Conservation (phyloP, 352 stramenopile species). For the Phytophthora quininea region DNA sequence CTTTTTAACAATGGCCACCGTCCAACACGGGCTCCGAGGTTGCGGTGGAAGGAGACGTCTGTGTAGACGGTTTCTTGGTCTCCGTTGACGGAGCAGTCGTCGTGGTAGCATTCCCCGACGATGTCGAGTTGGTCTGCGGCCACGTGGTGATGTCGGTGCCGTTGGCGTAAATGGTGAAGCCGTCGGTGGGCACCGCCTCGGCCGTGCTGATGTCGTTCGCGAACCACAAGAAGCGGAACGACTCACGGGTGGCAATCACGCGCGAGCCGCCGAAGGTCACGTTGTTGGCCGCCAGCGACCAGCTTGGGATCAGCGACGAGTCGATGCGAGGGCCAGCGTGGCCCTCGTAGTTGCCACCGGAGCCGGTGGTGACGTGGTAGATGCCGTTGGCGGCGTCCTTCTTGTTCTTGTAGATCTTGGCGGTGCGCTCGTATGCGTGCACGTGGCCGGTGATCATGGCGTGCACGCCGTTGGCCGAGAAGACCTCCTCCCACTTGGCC, state of each 20-base stretch:
- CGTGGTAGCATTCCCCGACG: constrained; percentile 11
- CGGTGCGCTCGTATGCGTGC: constrained; percentile 54
- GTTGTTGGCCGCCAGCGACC: constrained; percentile 50
- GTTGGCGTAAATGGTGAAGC: constrained; percentile 57
- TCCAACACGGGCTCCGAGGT: constrained; percentile 13
- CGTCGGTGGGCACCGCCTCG: constrained; percentile 45
- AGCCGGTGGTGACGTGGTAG: constrained; percentile 56
- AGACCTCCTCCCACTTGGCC: constrained; percentile 49
- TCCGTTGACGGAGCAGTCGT: constrained; percentile 6
- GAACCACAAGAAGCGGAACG: constrained; percentile 53
- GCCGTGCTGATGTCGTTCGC: constrained; percentile 44
- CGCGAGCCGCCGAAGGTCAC: constrained; percentile 50
- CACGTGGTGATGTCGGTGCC: constrained; percentile 41
- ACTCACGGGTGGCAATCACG: constrained; percentile 51
- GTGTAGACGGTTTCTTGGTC: neutral
- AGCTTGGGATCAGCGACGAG: constrained; percentile 37
- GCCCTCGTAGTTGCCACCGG: constrained; percentile 60
- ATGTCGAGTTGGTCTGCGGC: constrained; percentile 34
- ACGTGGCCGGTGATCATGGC: constrained; percentile 56
- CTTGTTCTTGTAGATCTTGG: constrained; percentile 62
- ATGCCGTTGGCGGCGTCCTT: constrained; percentile 40
- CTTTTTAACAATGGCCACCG: constrained; percentile 19
- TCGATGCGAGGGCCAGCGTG: constrained; percentile 41
- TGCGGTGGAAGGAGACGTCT: too few species aligned
- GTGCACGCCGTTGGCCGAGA: constrained; percentile 47